These are phyloP conservation scores for Salix purpurea DNA, from an alignment of 345 rosid species.

Conservation along the genomic window DNA sequence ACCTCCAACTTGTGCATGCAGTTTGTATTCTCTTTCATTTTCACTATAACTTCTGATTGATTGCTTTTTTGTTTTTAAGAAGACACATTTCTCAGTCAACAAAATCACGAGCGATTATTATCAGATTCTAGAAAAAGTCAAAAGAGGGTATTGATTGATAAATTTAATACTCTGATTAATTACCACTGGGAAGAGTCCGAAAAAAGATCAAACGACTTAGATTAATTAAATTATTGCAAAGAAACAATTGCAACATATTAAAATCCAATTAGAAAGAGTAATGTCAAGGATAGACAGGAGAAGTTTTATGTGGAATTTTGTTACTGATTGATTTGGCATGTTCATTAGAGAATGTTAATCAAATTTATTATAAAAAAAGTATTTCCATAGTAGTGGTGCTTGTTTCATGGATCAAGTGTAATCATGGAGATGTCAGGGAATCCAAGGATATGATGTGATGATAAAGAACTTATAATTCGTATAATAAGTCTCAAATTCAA, in stretches of 20 bases:
- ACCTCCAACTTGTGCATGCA: neutral
- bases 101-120: neutral
- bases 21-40: neutral
- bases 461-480: fast-evolving
- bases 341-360: too few relatives aligned
- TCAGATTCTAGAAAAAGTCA: neutral
- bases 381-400: neutral
- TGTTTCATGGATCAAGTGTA: neutral
- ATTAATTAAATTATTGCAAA: neutral
- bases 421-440: neutral
- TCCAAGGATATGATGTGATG: fast-evolving
- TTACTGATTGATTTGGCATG: neutral
- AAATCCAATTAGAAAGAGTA: neutral
- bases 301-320: neutral
- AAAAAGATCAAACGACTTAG: neutral
- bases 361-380: too few relatives aligned
- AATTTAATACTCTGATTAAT: neutral
- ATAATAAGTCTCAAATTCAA: too few relatives aligned
- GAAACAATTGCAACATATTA: neutral
- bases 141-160: neutral
- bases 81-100: neutral
- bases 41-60: neutral
- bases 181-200: neutral
- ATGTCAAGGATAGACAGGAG: neutral
- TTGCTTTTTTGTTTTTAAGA: neutral